Evolutionary conservation across 2,329 filamentous ascomycete species (phyloP), one percentile per base, ranked within the genome.

Genomic region (Dactylellina drechsleri): DNA sequence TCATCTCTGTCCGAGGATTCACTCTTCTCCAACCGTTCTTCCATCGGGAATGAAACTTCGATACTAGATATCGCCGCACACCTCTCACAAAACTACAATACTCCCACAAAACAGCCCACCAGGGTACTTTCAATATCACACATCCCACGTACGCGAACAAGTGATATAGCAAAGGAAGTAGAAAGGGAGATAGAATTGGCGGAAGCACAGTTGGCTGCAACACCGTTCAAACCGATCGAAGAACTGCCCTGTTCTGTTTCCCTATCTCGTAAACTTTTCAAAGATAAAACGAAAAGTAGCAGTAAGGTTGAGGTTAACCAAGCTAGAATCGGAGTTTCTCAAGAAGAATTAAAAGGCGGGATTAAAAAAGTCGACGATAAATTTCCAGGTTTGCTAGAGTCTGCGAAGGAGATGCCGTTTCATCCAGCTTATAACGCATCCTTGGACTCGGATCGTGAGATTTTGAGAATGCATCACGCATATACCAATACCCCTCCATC

Each of bases 341-440:
- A 41, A 15, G 47, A 18, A 4, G 16, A 62, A 15, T 7, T 54
- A 3, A 56, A 15, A 23, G 57, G 31, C 6, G 31, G 31, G 5
- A 36, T 36, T 28, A 28, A 28, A 36, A 10, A 36, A 36, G 6
- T 7, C 31, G 10, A 10, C 10, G 10, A 67, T 23, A 10, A 15
- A 4, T 75, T 65, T 41, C 58, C 52, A 1, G 54, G 12, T 13
- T 16, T 75, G 6, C 54, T 31, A 16, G 23, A 36, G 1, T 68
- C 62, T 2, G 45, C 53, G 7, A 26, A 56, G 15, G 13, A 59
- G 15, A 47, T 75, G 58, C 43, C 64, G 8, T 15, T 10, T 7
- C 71, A 75, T 20, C 64, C 64, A 12, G 71, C 53, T 0, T 75
- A 75, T 26, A 23, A 75, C 12, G 28, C 67, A 10, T 57, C 40